Percentiles rank a stretch among this genome's conserved stretches.
Evolutionary conservation across 495 filamentous ascomycete genomes (phyloP).

Genomic region (Daldinia bambusicola): DNA sequence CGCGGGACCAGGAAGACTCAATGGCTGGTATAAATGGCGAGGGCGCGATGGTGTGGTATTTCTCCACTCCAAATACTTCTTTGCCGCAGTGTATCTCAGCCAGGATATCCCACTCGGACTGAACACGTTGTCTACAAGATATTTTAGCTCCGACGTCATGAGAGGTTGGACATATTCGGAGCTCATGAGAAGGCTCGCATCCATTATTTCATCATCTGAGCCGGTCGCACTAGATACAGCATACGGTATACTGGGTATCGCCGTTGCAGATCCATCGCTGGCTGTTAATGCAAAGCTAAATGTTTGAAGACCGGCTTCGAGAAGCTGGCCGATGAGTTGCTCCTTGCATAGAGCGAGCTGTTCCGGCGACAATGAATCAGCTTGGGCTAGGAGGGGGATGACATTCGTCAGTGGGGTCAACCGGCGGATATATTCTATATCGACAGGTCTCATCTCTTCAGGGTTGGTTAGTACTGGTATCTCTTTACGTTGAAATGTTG

Average conservation of each 20-base stretch:
- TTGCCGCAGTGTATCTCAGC: conserved; percentile 85
- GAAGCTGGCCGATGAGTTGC: conserved; percentile 68
- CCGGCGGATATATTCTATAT: conserved; percentile 79
- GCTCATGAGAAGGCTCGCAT: conserved; percentile 94
- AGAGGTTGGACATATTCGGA: conserved; percentile 92
- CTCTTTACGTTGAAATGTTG: neutral
- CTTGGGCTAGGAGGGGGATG: conserved; percentile 82
- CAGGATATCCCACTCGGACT: conserved; percentile 82
- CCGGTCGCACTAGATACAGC: conserved; percentile 82
- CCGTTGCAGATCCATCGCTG: conserved; percentile 14
- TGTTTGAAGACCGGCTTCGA: conserved; percentile 67
- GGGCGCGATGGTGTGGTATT: conserved; percentile 40
- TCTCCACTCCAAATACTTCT: conserved; percentile 83
- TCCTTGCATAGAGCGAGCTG: conserved; percentile 71
- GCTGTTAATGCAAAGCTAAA: conserved; percentile 70
- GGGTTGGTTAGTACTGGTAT: conserved; percentile 36
- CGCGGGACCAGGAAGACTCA: conserved; percentile 21
- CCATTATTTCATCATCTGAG: conserved; percentile 88
- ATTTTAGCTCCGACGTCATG: conserved; percentile 75
- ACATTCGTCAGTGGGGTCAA: conserved; percentile 85
- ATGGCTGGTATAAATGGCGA: conserved; percentile 46
- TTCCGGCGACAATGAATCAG: conserved; percentile 72
- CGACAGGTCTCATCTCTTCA: conserved; percentile 74
- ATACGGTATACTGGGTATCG: conserved; percentile 65
- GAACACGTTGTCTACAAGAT: conserved; percentile 79